A percentile compares a stretch with the other conserved stretches of the same genome.
phyloP scores from a whole-genome alignment of 164 flowering plant genomes.

The Pachysandra terminalis region DNA sequence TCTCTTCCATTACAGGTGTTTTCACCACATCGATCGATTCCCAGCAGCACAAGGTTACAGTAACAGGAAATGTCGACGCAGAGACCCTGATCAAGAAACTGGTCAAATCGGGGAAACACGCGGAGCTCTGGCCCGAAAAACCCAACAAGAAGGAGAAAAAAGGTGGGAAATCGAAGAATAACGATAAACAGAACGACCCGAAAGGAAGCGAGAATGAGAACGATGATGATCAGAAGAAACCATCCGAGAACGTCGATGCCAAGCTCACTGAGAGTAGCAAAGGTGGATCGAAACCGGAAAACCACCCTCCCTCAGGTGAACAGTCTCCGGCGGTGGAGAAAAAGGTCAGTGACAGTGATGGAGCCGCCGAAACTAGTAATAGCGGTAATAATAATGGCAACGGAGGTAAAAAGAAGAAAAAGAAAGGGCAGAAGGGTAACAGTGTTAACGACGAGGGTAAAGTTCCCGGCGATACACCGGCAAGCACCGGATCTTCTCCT shows the following conservation, averaged over 20 bases:
- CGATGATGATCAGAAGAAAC: neutral
- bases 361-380: conserved; percentile 4
- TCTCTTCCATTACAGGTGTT: conserved; percentile 38
- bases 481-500: conserved; percentile 10
- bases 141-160: conserved; percentile 35
- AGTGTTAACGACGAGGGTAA: conserved; percentile 12
- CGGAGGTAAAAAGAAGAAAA: conserved; percentile 32
- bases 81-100: conserved; percentile 52
- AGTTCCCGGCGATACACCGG: conserved; percentile 13
- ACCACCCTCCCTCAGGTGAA: conserved; percentile 12
- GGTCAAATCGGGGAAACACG: conserved; percentile 46
- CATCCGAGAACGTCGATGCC: neutral
- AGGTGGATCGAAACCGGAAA: conserved; percentile 19
- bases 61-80: conserved; percentile 48
- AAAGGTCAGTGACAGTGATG: conserved; percentile 11
- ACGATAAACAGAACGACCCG: conserved; percentile 8
- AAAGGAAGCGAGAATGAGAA: conserved; percentile 1
- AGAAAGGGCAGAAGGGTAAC: conserved; percentile 27
- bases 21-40: conserved; percentile 46
- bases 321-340: conserved; percentile 11
- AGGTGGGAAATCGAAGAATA: conserved; percentile 2
- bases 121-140: conserved; percentile 46
- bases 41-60: conserved; percentile 49
- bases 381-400: conserved; percentile 18
- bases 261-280: conserved; percentile 2